Evolutionary conservation across 257 asterid genomes (phyloP).

Genomic region (Haberlea rhodopensis): DNA sequence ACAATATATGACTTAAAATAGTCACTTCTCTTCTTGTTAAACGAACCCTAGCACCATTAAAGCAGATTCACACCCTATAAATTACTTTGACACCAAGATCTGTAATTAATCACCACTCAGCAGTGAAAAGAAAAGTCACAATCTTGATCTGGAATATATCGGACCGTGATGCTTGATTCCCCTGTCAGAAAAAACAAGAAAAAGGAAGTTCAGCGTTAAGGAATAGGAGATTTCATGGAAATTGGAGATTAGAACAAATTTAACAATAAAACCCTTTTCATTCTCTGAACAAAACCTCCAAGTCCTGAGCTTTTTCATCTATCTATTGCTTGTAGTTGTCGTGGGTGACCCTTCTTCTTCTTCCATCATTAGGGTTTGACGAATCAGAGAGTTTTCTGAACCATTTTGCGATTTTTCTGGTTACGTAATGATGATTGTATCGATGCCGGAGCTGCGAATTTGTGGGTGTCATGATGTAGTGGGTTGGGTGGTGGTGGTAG

Average conservation of each 20-base stretch:
- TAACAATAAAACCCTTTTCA: background rate
- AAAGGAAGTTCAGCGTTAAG: no score
- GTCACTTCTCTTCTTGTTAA: no score
- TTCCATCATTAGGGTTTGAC: background rate
- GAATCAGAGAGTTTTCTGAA: background rate
- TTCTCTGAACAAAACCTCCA: background rate
- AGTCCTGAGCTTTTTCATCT: no score
- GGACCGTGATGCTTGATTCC: constrained; percentile 1
- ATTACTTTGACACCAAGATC: background rate
- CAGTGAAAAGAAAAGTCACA: no score
- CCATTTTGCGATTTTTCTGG: background rate
- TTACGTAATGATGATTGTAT: background rate
- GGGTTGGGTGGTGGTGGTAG: background rate
- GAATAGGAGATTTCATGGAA: no score
- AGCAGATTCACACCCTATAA: background rate
- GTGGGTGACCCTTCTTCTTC: background rate
- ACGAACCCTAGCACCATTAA: background rate
- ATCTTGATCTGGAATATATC: background rate
- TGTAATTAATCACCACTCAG: background rate
- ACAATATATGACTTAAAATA: no score
- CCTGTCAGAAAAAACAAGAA: background rate
- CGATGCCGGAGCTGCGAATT: background rate
- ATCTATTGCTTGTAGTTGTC: background rate
- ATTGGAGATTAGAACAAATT: background rate
- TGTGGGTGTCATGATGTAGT: background rate